Evolutionary conservation across 2,329 filamentous ascomycete genomes (phyloP).

Genomic region (Diaporthe sp.): DNA sequence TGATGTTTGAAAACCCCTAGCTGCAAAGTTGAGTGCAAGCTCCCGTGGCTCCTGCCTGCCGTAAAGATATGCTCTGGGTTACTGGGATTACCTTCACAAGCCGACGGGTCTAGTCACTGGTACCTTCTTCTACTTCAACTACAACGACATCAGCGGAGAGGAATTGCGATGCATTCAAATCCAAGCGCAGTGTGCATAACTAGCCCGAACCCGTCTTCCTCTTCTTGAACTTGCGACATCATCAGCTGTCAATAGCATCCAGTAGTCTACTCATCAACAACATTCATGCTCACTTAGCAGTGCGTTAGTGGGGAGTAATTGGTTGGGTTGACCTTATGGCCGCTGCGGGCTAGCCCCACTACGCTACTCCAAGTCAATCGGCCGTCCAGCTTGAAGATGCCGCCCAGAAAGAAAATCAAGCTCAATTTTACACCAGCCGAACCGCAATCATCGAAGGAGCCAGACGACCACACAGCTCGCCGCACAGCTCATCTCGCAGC

Average conservation of each 20-base stretch:
- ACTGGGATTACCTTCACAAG: background rate
- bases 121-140: constrained; percentile 8
- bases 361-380: constrained; percentile 2
- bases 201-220: background rate
- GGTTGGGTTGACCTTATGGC: background rate
- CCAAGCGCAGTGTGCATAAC: background rate
- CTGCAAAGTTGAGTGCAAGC: background rate
- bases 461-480: background rate
- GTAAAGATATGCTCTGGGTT: background rate
- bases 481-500: background rate
- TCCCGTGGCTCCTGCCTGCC: background rate
- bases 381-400: background rate
- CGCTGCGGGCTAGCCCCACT: constrained; percentile 11
- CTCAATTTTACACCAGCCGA: background rate
- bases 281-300: background rate
- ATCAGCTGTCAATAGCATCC: background rate
- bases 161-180: background rate
- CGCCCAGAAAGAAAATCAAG: constrained; percentile 17
- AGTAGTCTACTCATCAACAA: background rate
- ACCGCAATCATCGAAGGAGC: background rate
- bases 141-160: background rate
- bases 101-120: background rate
- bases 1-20: background rate
- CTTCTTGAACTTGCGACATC: background rate
- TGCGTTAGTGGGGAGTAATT: background rate